Evolutionary conservation across 768 basidiomycete genomes (phyloP).

Genomic region (Pleurotus tuber-regium): DNA sequence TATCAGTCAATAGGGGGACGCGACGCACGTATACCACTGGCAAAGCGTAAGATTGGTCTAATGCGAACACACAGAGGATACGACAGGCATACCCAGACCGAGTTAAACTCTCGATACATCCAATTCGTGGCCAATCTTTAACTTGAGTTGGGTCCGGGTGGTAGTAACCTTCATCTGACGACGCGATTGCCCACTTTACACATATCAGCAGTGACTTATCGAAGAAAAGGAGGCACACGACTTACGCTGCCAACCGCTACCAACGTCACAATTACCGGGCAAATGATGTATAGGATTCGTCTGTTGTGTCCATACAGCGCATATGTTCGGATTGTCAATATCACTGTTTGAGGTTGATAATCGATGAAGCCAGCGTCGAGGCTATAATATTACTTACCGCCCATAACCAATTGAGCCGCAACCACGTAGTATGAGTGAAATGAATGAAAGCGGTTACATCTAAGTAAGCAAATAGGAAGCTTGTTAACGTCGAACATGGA

Average conservation of each 20-base stretch:
- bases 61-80: neutral
- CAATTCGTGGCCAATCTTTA: slow-evolving; percentile 2
- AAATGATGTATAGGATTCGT: slow-evolving; percentile 24
- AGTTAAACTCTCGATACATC: slow-evolving; percentile 5
- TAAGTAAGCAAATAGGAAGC: too few species aligned
- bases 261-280: slow-evolving; percentile 20
- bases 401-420: slow-evolving; percentile 31
- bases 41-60: too few species aligned
- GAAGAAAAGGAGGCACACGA: too few species aligned
- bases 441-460: slow-evolving; percentile 28
- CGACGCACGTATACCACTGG: slow-evolving; percentile 1
- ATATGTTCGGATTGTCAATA: slow-evolving; percentile 42
- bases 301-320: slow-evolving; percentile 38
- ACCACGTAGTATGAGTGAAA: slow-evolving; percentile 15
- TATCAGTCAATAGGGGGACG: too few species aligned
- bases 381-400: slow-evolving; percentile 30
- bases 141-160: slow-evolving; percentile 2
- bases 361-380: too few species aligned
- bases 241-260: slow-evolving; percentile 32
- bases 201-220: neutral
- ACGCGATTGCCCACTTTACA: slow-evolving; percentile 25
- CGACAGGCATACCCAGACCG: neutral
- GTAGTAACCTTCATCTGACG: slow-evolving; percentile 1
- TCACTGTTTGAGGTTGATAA: too few species aligned
- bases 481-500: too few species aligned